Evolutionary conservation across 352 stramenopile genomes (phyloP), one percentile per base, ranked within the genome.

Genomic region (Phytopythium delawarense): DNA sequence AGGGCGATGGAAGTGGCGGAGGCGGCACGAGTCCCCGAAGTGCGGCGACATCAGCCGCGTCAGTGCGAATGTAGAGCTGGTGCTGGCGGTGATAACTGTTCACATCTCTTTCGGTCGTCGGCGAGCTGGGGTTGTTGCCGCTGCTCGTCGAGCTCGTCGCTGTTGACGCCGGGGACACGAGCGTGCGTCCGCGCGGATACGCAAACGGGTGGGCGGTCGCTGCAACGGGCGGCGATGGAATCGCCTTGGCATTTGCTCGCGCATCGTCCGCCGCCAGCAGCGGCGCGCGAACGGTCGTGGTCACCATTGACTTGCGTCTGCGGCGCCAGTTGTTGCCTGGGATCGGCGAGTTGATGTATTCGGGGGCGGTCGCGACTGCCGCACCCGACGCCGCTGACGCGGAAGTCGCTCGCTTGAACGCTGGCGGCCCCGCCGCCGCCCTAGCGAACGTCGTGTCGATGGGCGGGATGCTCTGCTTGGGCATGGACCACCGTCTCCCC

Each of bases 301-400:
- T 82, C 7, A 62, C 66, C 58, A 87, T 84, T 0, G 77, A 88
- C 35, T 84, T 83, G 0, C 74, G 59, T 50, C 87, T 87, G 25
- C 73, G 71, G 23, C 75, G 65, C 70, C 71, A 84, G 40, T 74
- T 75, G 16, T 52, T 62, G 20, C 70, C 72, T 42, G 78, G 65
- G 20, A 88, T 63, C 0, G 79, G 79, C 20, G 81, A 90, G 45
- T 83, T 73, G 12, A 76, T 79, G 62, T 88, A 88, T 62, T 87
- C 78, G 8, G 76, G 78, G 28, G 72, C 28, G 64, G 49, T 3
- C 54, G 72, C 52, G n/a, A n/a, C 9, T n/a, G 32, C 7, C 4
- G 13, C 46, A 4, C 12, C 46, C n/a, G n/a, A 1, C 32, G 52
- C 34, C 5, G 51, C 32, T 1, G 52, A 58, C 32, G 52, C 52